Evolutionary conservation across 2,329 filamentous ascomycete species (phyloP).

Genomic region (Verticillium isaacii): DNA sequence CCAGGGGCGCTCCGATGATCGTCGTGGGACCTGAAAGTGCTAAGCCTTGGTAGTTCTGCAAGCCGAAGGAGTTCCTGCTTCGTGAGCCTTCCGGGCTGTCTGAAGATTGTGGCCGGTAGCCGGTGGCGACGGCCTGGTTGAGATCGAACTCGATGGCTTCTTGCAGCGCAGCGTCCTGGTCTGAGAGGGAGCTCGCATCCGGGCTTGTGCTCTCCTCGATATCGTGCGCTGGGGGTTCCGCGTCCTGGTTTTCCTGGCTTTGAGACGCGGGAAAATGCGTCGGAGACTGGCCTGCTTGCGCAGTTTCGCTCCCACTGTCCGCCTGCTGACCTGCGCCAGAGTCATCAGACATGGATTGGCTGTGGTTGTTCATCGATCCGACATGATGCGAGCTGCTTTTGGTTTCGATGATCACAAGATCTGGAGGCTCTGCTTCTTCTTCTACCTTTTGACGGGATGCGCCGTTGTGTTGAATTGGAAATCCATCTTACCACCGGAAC

Average conservation of each 20-base stretch:
- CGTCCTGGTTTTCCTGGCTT: neutral
- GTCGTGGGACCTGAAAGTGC: constrained; percentile 16
- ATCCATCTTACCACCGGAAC: neutral
- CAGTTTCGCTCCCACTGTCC: neutral
- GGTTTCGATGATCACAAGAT: neutral
- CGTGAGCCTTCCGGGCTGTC: neutral
- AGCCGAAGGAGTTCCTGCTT: neutral
- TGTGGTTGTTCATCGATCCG: neutral
- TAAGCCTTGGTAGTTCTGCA: neutral
- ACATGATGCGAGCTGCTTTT: neutral
- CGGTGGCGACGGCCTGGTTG: neutral
- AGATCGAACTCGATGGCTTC: neutral
- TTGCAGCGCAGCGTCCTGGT: neutral
- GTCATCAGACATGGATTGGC: neutral
- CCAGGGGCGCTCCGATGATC: constrained; percentile 27
- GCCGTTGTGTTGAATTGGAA: neutral
- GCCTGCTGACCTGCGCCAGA: neutral
- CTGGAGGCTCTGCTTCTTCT: neutral
- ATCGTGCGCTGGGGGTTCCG: too few species aligned
- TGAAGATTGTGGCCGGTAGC: neutral
- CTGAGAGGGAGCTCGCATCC: neutral
- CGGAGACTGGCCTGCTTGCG: neutral
- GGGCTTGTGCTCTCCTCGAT: neutral
- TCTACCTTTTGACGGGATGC: neutral
- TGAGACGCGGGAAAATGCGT: neutral